phyloP scores from a whole-genome alignment of 305 asterid genomes.

The Fraxinus nigra region DNA sequence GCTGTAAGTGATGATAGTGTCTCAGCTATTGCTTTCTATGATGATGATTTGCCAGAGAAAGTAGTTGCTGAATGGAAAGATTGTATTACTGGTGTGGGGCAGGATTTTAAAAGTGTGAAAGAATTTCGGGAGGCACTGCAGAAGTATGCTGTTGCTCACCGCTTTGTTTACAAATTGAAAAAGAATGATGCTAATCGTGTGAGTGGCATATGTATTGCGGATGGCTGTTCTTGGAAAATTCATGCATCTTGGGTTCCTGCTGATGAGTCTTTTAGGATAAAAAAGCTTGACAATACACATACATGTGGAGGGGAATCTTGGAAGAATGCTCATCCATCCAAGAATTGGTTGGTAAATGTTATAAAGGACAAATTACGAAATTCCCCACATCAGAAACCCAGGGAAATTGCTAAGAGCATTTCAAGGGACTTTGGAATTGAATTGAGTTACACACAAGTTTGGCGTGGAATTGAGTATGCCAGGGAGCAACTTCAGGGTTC shows the following conservation, averaged over 20 bases:
- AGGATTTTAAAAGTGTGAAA: slow-evolving; percentile 72
- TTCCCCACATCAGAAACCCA: slow-evolving; percentile 77
- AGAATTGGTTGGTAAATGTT: slow-evolving; percentile 72
- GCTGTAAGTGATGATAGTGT: slow-evolving; percentile 28
- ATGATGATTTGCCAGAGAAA: slow-evolving; percentile 72
- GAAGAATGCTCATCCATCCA: slow-evolving; percentile 81
- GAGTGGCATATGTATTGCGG: slow-evolving; percentile 73
- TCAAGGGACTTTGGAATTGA: slow-evolving; percentile 73
- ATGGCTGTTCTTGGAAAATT: slow-evolving; percentile 86
- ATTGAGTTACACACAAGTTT: slow-evolving; percentile 67
- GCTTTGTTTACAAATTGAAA: slow-evolving; percentile 70
- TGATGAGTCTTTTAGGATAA: slow-evolving; percentile 63
- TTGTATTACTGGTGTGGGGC: slow-evolving; percentile 80
- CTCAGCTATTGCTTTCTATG: slow-evolving; percentile 32
- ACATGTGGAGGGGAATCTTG: slow-evolving; percentile 77
- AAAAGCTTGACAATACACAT: slow-evolving; percentile 63
- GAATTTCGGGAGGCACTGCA: slow-evolving; percentile 85
- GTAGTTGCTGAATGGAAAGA: slow-evolving; percentile 72
- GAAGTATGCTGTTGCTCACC: slow-evolving; percentile 82
- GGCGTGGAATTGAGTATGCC: slow-evolving; percentile 88
- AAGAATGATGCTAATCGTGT: slow-evolving; percentile 75
- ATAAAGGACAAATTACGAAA: slow-evolving; percentile 77
- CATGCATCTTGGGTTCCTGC: slow-evolving; percentile 82
- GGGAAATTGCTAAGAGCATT: slow-evolving; percentile 72
- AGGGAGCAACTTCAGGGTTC: slow-evolving; percentile 87